Evolutionary conservation across 2,329 filamentous ascomycete species (phyloP).

Genomic region (Capronia coronata): DNA sequence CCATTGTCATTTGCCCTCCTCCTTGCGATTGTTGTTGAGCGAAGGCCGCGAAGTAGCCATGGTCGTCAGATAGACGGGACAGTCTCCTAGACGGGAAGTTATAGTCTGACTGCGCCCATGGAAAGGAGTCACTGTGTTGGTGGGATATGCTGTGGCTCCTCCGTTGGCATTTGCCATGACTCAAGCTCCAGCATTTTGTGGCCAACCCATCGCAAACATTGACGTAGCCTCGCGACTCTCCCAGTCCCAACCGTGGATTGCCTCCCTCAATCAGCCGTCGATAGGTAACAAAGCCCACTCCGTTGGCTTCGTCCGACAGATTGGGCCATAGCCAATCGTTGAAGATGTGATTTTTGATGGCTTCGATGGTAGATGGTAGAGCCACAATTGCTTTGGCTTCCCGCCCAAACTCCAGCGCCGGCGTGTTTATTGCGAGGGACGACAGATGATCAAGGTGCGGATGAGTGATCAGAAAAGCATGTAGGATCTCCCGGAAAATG

Average conservation of each 20-base stretch:
- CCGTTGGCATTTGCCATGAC: constrained; percentile 83
- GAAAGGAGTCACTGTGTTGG: constrained; percentile 49
- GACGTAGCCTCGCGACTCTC: constrained; percentile 73
- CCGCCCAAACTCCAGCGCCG: constrained; percentile 68
- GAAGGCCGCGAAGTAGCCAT: constrained; percentile 27
- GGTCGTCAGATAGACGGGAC: constrained; percentile 28
- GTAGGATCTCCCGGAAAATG: constrained; percentile 71
- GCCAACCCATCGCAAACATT: constrained; percentile 82
- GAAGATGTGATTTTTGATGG: constrained; percentile 90
- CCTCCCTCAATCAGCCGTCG: constrained; percentile 83
- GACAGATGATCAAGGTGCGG: constrained; percentile 94
- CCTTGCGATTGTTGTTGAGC: constrained; percentile 23
- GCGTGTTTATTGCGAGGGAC: constrained; percentile 88
- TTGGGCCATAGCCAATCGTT: constrained; percentile 99
- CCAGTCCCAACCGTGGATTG: constrained; percentile 73
- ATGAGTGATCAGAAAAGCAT: constrained; percentile 88
- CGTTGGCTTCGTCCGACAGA: constrained; percentile 89
- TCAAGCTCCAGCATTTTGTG: constrained; percentile 81
- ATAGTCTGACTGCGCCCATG: constrained; percentile 44
- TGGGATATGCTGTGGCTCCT: constrained; percentile 52
- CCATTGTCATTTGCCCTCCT: constrained; percentile 8
- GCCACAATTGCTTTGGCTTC: constrained; percentile 79
- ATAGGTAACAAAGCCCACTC: constrained; percentile 86
- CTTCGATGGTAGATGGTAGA: constrained; percentile 79
- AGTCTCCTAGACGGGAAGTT: constrained; percentile 37